Percentiles rank a stretch among this genome's conserved stretches.
Conservation (phyloP, 768 basidiomycete genomes). For the Leccinum subgranulosum region DNA sequence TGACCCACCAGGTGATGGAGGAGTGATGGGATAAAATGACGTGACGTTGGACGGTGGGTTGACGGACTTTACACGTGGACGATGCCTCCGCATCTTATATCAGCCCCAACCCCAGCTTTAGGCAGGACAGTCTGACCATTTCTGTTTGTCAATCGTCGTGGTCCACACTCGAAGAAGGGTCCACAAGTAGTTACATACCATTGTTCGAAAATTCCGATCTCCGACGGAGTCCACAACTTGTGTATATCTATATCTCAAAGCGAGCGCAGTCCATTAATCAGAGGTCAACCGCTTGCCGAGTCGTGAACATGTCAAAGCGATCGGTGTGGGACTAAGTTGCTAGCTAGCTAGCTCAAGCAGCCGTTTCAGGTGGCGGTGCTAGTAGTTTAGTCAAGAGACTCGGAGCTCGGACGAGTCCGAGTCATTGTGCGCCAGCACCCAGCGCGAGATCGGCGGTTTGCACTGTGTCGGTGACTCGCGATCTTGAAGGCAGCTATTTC, state of each 20-base stretch:
- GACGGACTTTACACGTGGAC: not conserved
- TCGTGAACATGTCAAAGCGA: conserved; percentile 1
- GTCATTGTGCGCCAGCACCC: too few species aligned
- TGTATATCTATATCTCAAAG: not conserved
- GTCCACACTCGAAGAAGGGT: not conserved
- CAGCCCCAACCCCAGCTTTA: not conserved
- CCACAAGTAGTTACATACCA: not conserved
- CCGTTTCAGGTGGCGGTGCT: not conserved
- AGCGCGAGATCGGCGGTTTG: not conserved
- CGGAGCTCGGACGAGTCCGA: too few species aligned
- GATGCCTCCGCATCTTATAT: conserved; percentile 18
- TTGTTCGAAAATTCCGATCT: conserved; percentile 12
- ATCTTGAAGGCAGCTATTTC: not conserved
- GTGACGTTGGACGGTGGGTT: not conserved
- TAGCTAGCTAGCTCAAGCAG: not conserved
- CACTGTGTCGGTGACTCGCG: not conserved
- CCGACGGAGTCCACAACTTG: conserved; percentile 7
- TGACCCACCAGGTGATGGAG: not conserved
- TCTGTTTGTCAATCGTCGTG: conserved; percentile 5
- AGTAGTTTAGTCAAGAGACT: too few species aligned
- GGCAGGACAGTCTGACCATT: conserved; percentile 5
- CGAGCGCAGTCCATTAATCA: not conserved
- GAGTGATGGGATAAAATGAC: not conserved
- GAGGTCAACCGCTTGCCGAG: not conserved
- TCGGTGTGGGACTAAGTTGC: not conserved